A percentile compares a stretch with the other conserved stretches of the same genome.
Conservation (phyloP, 495 filamentous ascomycete species). For the Bryoglossum gracile region DNA sequence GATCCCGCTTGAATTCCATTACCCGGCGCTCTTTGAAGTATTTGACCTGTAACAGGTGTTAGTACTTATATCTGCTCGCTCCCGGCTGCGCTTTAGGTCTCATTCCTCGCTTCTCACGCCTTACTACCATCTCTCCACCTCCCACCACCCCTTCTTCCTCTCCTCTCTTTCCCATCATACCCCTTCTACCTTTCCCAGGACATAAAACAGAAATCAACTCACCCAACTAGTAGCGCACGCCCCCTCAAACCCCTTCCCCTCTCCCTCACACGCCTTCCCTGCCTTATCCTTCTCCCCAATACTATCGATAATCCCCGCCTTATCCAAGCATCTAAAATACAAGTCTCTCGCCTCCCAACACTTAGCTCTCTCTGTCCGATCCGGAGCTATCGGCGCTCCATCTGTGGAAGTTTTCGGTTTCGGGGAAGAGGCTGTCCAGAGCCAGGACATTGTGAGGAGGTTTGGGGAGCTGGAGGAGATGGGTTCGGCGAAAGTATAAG, state of each 20-base stretch:
- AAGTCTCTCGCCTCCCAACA: constrained; percentile 85
- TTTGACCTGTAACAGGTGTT: constrained; percentile 85
- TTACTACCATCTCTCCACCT: too few relatives aligned
- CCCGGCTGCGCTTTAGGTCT: too few relatives aligned
- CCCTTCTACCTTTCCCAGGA: background rate
- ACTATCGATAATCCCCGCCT: constrained; percentile 73
- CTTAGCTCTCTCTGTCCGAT: constrained; percentile 62
- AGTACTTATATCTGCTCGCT: too few relatives aligned
- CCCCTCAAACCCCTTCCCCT: constrained; percentile 59
- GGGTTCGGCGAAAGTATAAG: background rate
- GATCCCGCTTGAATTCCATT: constrained; percentile 78
- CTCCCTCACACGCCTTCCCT: constrained; percentile 56
- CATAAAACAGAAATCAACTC: constrained; percentile 28
- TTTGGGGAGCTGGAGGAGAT: background rate
- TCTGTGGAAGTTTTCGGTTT: constrained; percentile 25
- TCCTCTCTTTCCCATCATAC: background rate
- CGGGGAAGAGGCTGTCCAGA: constrained; percentile 17
- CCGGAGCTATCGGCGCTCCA: constrained; percentile 43
- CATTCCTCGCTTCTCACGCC: too few relatives aligned
- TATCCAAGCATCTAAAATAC: constrained; percentile 82
- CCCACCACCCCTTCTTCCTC: too few relatives aligned
- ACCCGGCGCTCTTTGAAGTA: constrained; percentile 97
- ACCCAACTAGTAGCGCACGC: constrained; percentile 82
- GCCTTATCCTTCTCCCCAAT: constrained; percentile 55
- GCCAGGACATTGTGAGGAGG: too few relatives aligned